These are phyloP conservation scores for Rhodosporidiobolus sp. DNA, from an alignment of 768 basidiomycete genomes.

Conservation along the genomic window DNA sequence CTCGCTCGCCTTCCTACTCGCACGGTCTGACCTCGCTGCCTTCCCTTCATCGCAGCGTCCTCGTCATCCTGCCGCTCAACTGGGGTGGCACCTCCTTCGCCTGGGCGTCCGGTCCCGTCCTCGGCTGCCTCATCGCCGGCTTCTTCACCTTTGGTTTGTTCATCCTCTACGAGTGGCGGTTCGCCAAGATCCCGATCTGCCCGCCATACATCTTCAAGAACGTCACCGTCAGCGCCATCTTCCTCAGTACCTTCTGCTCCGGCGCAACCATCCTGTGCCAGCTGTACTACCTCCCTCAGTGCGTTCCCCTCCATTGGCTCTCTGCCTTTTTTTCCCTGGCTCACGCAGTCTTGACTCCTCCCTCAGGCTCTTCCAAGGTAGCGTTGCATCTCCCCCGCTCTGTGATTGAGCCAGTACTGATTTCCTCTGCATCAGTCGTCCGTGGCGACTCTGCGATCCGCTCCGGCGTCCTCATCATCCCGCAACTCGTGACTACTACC, in stretches of 20 bases:
- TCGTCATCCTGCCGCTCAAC: conserved; percentile 67
- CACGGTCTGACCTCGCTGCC: neutral
- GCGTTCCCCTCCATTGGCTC: too few species aligned
- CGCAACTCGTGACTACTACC: conserved; percentile 58
- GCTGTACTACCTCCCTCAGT: conserved; percentile 54
- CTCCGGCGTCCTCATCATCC: conserved; percentile 65
- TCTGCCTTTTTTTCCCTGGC: too few species aligned
- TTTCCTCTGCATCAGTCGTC: conserved; percentile 48
- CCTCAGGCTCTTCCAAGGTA: too few species aligned
- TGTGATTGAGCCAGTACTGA: too few species aligned
- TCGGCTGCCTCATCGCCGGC: conserved; percentile 61
- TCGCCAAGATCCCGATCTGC: conserved; percentile 67
- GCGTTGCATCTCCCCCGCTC: too few species aligned
- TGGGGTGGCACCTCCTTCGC: conserved; percentile 74
- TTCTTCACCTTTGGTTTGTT: conserved; percentile 59
- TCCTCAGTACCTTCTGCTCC: conserved; percentile 18
- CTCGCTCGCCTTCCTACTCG: neutral
- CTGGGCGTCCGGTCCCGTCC: conserved; percentile 66
- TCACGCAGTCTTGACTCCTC: too few species aligned
- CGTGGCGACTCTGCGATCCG: conserved; percentile 65
- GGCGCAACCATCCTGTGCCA: conserved; percentile 21
- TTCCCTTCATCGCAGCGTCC: conserved; percentile 51
- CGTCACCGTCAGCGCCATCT: conserved; percentile 20
- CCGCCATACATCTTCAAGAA: conserved; percentile 55
- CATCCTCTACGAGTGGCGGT: conserved; percentile 69